A percentile compares a stretch with the other conserved stretches of the same genome.
Conservation (phyloP, 1,139 yeast genomes). For the Saccharomyces pastorianus region DNA sequence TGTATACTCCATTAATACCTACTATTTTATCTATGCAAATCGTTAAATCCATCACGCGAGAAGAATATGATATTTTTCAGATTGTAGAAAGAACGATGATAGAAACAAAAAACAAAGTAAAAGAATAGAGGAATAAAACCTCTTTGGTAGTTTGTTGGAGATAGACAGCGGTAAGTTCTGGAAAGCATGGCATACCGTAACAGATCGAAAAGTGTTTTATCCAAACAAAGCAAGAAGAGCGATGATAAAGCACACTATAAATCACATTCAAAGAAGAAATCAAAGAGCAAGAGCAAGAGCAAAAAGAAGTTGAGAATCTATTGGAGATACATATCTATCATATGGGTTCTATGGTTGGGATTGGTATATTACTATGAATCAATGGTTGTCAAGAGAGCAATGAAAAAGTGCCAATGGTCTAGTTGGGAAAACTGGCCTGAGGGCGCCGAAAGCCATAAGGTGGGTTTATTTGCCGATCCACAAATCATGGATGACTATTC, state of each 20-base stretch:
- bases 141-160: not conserved
- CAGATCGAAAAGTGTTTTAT: not conserved
- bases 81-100: not conserved
- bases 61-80: not conserved
- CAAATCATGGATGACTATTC: constrained; percentile 77
- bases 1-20: too few relatives aligned
- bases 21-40: too few relatives aligned
- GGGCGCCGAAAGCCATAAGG: constrained; percentile 42
- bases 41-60: not conserved
- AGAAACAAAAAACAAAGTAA: not conserved
- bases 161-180: not conserved
- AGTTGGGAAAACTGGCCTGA: constrained; percentile 52
- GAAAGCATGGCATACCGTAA: constrained; percentile 6
- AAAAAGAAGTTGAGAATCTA: constrained; percentile 11
- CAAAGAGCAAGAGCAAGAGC: not conserved
- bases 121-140: not conserved
- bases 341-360: constrained; percentile 37
- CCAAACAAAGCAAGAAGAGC: not conserved
- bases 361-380: constrained; percentile 56
- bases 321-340: constrained; percentile 17
- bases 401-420: constrained; percentile 53
- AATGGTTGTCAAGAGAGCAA: constrained; percentile 41
- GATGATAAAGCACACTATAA: not conserved
- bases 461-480: constrained; percentile 83
- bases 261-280: not conserved